Percentiles rank a stretch among this genome's conserved stretches.
Conservation (phyloP, 2,329 filamentous ascomycete species). For the Diaporthe batatas region DNA sequence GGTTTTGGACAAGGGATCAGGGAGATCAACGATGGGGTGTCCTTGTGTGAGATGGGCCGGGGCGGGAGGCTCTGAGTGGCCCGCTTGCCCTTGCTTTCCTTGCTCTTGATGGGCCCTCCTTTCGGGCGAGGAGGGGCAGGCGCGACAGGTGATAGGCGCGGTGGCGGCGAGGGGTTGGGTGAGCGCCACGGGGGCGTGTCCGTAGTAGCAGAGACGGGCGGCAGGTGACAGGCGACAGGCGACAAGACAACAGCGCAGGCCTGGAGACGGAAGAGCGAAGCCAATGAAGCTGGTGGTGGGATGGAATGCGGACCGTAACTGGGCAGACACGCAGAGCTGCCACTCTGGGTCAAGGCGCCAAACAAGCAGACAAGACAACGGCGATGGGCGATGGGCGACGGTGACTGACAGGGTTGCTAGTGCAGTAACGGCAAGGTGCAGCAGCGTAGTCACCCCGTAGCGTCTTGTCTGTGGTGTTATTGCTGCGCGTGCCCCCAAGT, state of each 20-base stretch:
- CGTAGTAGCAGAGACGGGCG: neutral
- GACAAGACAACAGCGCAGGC: neutral
- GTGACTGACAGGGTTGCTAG: slow-evolving; percentile 19
- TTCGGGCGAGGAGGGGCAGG: slow-evolving; percentile 20
- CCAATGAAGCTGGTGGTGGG: slow-evolving; percentile 24
- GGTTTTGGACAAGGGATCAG: slow-evolving; percentile 31
- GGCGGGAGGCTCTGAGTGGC: slow-evolving; percentile 24
- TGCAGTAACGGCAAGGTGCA: slow-evolving; percentile 18
- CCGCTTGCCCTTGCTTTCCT: slow-evolving; percentile 24
- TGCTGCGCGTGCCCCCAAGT: neutral
- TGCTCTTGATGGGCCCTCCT: slow-evolving; percentile 23
- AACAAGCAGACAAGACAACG: neutral
- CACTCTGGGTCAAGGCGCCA: slow-evolving; percentile 10
- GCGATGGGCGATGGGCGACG: slow-evolving; percentile 2
- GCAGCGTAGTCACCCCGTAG: neutral
- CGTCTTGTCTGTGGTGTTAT: slow-evolving; percentile 7
- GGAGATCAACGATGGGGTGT: slow-evolving; percentile 28
- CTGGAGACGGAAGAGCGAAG: slow-evolving; percentile 25
- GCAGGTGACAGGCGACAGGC: neutral
- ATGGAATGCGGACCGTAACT: slow-evolving; percentile 27
- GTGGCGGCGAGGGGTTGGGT: neutral
- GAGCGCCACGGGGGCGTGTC: slow-evolving; percentile 16
- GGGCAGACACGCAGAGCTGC: neutral
- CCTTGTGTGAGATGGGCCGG: slow-evolving; percentile 21
- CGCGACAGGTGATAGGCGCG: slow-evolving; percentile 28